Evolutionary conservation across 2,329 filamentous ascomycete genomes (phyloP), one percentile per base, ranked within the genome.

Genomic region (Fusarium marasasianum): DNA sequence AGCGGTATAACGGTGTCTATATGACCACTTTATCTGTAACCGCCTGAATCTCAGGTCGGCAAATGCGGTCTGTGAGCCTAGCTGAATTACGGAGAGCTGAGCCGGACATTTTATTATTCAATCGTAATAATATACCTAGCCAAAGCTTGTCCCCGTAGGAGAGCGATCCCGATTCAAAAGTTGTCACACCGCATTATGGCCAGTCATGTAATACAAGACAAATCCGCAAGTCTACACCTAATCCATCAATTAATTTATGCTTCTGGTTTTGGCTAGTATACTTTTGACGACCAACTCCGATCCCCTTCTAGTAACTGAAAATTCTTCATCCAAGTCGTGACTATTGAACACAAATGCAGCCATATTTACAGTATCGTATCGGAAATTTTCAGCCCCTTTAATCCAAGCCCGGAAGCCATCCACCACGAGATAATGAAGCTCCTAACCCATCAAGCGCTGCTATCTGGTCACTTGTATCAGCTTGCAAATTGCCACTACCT

Each of bases 361-460:
- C 68, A 29, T 61, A 59, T 56, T 31, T 20, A 59, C 37, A 73
- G 35, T 26, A 44, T 40, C 26, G 40, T 24, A 29, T 22, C n/a
- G 33, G 17, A 26, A 47, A n/a, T 22, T 31, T 20, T 24, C 48
- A 15, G 40, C 41, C 55, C 37, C 44, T 33, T 72, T 77, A 84
- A 55, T 84, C 83, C 60, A 84, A 66, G 1, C 79, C 78, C 10
- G 81, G 78, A 3, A 84, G 69, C 83, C 83, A 84, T 11, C 81
- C 80, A 22, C 74, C 77, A 26, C 74, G 75, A 43, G 74, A 78
- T 50, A 83, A 66, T 14, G 82, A 82, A 43, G 78, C 74, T 20
- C 77, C 77, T 38, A 84, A 66, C 15, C 77, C 77, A 15, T 83
- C 82, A 48, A 83, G 80, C 20, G 66, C 76, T 55, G 77, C 62